Evolutionary conservation across 2,329 filamentous ascomycete genomes (phyloP).

Genomic region (Aspergillus arachidicola): DNA sequence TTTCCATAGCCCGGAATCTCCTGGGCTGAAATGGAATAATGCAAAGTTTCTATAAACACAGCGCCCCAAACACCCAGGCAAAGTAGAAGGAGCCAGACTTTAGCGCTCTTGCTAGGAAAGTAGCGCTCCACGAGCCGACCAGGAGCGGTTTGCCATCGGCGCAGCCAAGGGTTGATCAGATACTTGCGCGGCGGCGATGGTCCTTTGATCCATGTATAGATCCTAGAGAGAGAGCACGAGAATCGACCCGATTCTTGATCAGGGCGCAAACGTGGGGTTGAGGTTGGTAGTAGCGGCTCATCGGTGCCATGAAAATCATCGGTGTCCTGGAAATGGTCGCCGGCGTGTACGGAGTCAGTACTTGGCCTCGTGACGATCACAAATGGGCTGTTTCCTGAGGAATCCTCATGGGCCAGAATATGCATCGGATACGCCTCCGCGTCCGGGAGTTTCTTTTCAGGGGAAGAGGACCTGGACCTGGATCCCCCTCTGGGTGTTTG

Average conservation of each 20-base stretch:
- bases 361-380: constrained; percentile 19
- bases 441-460: neutral
- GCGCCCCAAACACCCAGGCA: constrained; percentile 35
- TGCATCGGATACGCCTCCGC: constrained; percentile 17
- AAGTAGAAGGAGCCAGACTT: constrained; percentile 29
- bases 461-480: constrained; percentile 1
- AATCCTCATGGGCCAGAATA: constrained; percentile 7
- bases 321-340: constrained; percentile 14
- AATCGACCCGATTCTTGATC: constrained; percentile 15
- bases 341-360: constrained; percentile 20
- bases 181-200: constrained; percentile 36
- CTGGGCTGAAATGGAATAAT: constrained; percentile 33
- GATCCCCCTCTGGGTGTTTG: neutral
- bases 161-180: constrained; percentile 37
- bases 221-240: constrained; percentile 27
- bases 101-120: constrained; percentile 27
- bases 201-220: constrained; percentile 32
- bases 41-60: constrained; percentile 35
- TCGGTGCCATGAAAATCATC: constrained; percentile 19
- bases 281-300: constrained; percentile 26
- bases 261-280: constrained; percentile 8
- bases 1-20: constrained; percentile 37
- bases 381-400: constrained; percentile 14
- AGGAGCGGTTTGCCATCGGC: constrained; percentile 36
- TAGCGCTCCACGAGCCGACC: constrained; percentile 33